Evolutionary conservation across 768 basidiomycete genomes (phyloP).

Genomic region (Candolleomyces eurysporus): DNA sequence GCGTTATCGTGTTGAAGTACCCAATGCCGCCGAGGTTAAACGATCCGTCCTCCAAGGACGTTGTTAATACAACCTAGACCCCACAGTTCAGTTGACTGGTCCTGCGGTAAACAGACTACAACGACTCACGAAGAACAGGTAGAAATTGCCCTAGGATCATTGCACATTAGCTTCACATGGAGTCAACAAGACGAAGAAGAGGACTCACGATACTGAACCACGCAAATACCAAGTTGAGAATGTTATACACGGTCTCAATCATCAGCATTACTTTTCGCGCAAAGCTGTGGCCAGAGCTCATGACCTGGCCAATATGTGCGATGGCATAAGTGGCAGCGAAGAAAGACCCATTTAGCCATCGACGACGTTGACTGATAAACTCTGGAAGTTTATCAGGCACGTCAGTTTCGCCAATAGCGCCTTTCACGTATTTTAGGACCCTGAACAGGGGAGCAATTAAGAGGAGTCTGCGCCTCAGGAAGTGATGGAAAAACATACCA

Average conservation of each 20-base stretch:
- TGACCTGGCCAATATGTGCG: constrained; percentile 78
- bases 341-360: constrained; percentile 92
- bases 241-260: constrained; percentile 83
- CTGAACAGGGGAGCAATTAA: constrained; percentile 38
- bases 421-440: constrained; percentile 96
- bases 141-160: constrained; percentile 79
- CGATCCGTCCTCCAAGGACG: constrained; percentile 74
- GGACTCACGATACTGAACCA: constrained; percentile 88
- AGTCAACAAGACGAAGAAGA: background rate
- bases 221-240: constrained; percentile 82
- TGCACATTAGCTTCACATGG: background rate
- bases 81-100: background rate
- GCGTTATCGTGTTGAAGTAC: constrained; percentile 64
- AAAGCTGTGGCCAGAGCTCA: constrained; percentile 78
- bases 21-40: constrained; percentile 65
- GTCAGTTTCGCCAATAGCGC: constrained; percentile 90
- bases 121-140: constrained; percentile 81
- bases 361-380: constrained; percentile 88
- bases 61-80: constrained; percentile 77
- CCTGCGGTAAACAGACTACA: background rate
- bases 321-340: constrained; percentile 94
- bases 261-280: constrained; percentile 72
- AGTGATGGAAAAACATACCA: constrained; percentile 46
- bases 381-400: constrained; percentile 92
- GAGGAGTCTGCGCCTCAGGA: constrained; percentile 8